Evolutionary conservation across 129 eudicot species (phyloP).

Genomic region (Oenanthe sinensis): DNA sequence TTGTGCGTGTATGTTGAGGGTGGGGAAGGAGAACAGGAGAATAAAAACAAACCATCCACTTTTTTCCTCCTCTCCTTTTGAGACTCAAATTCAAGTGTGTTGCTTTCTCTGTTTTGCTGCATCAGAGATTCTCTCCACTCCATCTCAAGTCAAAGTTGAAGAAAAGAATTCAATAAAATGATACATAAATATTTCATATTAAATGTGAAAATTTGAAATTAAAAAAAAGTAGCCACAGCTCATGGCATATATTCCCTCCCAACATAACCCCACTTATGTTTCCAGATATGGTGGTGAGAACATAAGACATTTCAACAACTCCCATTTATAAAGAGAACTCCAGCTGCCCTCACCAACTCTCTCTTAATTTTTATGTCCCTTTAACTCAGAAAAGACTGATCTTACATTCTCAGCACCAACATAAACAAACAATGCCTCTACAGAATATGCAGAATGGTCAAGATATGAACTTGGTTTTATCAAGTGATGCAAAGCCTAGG

Average conservation of each 20-base stretch:
- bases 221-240: constrained; percentile 55
- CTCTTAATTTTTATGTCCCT: constrained; percentile 4
- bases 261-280: constrained; percentile 78
- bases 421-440: constrained; percentile 40
- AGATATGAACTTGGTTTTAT: constrained; percentile 61
- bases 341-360: constrained; percentile 20
- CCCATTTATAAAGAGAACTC: constrained; percentile 28
- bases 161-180: constrained; percentile 16
- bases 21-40: constrained; percentile 39
- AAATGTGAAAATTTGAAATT: constrained; percentile 34
- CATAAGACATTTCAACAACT: constrained; percentile 43
- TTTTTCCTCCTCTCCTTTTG: constrained; percentile 53
- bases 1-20: neutral
- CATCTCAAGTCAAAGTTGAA: constrained; percentile 78
- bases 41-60: constrained; percentile 83
- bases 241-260: constrained; percentile 91
- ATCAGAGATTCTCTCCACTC: constrained; percentile 78
- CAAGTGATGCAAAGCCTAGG: constrained; percentile 95
- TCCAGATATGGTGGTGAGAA: constrained; percentile 94
- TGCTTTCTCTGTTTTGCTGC: constrained; percentile 92
- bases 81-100: constrained; percentile 70
- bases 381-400: neutral
- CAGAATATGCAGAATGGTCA: constrained; percentile 46
- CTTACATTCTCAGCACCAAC: constrained; percentile 17
- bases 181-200: constrained; percentile 20